Conservation (phyloP, 2,329 filamentous ascomycete species). For the Pseudonectria foliicola region DNA sequence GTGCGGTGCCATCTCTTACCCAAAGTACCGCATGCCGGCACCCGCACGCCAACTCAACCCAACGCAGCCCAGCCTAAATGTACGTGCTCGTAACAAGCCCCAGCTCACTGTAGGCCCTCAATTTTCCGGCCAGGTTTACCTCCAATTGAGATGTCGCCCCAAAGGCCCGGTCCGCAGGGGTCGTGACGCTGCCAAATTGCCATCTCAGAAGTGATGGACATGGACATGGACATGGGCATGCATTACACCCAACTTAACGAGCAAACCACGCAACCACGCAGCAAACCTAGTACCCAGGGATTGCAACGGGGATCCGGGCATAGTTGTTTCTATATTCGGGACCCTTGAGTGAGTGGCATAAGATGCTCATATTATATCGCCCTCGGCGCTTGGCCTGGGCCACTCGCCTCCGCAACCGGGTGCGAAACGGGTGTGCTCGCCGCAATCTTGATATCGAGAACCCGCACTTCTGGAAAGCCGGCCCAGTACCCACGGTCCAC, state of each 20-base stretch:
- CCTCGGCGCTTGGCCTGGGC: slow-evolving; percentile 32
- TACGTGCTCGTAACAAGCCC: too few relatives aligned
- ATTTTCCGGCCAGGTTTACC: too few relatives aligned
- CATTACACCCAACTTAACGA: slow-evolving; percentile 11
- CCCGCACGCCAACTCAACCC: too few relatives aligned
- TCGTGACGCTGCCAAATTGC: slow-evolving; percentile 18
- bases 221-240: slow-evolving; percentile 7
- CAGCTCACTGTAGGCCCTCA: too few relatives aligned
- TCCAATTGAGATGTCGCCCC: too few relatives aligned
- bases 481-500: slow-evolving; percentile 18
- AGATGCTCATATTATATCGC: slow-evolving; percentile 54
- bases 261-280: slow-evolving; percentile 16
- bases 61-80: too few relatives aligned
- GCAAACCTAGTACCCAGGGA: slow-evolving; percentile 11
- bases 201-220: slow-evolving; percentile 11
- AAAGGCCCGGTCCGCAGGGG: slow-evolving; percentile 12
- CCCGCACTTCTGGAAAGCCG: slow-evolving; percentile 23
- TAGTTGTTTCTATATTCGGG: slow-evolving; percentile 46
- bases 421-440: slow-evolving; percentile 16
- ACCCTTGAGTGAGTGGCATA: slow-evolving; percentile 45
- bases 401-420: slow-evolving; percentile 29
- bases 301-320: slow-evolving; percentile 18
- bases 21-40: too few relatives aligned
- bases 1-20: too few relatives aligned
- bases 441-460: slow-evolving; percentile 22